These are phyloP conservation scores for Waltergamsia citrina DNA, from an alignment of 2,329 filamentous ascomycete genomes.

Conservation along the genomic window DNA sequence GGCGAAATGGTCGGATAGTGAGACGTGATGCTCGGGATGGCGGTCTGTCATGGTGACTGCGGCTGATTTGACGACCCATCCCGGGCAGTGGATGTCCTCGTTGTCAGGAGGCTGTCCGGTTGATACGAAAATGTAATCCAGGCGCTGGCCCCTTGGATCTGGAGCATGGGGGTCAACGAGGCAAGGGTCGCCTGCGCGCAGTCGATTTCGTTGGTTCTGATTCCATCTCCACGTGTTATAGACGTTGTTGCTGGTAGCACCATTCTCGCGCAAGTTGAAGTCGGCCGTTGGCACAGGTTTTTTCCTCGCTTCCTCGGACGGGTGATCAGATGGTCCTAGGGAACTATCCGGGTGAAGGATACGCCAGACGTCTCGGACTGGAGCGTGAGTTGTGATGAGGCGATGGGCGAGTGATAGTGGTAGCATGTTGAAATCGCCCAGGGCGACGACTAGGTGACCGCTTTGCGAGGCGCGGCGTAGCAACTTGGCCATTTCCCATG, in stretches of 20 bases:
- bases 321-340: conserved; percentile 61
- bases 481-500: conserved; percentile 89
- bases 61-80: conserved; percentile 62
- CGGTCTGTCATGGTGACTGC: conserved; percentile 73
- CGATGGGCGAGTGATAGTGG: conserved; percentile 76
- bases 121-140: conserved; percentile 90
- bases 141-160: conserved; percentile 71
- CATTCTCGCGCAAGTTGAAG: conserved; percentile 72
- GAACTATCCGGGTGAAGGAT: conserved; percentile 76
- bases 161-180: conserved; percentile 52
- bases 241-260: conserved; percentile 75
- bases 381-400: conserved; percentile 68
- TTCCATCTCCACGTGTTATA: conserved; percentile 94
- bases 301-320: conserved; percentile 52
- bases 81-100: background rate
- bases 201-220: conserved; percentile 55
- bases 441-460: conserved; percentile 73
- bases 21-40: conserved; percentile 74
- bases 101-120: too few relatives aligned
- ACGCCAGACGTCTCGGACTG: conserved; percentile 77
- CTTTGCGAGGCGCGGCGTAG: conserved; percentile 72
- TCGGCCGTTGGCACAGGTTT: conserved; percentile 64
- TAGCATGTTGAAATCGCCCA: conserved; percentile 97
- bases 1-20: conserved; percentile 89
- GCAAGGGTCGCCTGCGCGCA: conserved; percentile 49